Conservation (phyloP, 176 grass and related monocot species). For the Eleusine coracana region DNA sequence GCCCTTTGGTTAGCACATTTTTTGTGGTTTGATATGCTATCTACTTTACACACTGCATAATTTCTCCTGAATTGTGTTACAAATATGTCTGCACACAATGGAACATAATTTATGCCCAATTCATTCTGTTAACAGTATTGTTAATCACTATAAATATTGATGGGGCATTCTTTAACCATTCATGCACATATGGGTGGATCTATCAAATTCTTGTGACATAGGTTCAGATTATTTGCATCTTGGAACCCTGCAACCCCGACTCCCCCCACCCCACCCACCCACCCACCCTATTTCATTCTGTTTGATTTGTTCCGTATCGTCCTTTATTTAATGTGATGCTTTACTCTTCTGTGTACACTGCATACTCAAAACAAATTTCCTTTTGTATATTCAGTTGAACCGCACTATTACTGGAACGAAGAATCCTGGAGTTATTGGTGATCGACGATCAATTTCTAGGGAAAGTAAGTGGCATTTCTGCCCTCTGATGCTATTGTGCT, state of each 20-base stretch:
- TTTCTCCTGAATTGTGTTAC: constrained; percentile 7
- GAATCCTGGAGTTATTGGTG: constrained; percentile 87
- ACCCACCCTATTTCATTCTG: no score
- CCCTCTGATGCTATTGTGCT: constrained; percentile 4
- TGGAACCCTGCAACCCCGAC: not conserved
- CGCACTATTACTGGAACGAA: constrained; percentile 65
- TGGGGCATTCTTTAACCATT: constrained; percentile 5
- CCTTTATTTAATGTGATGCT: constrained; percentile 15
- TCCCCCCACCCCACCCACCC: no score
- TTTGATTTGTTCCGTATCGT: not conserved
- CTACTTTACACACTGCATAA: constrained; percentile 7
- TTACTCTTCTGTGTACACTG: constrained; percentile 4
- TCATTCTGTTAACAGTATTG: not conserved
- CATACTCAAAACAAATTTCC: constrained; percentile 12
- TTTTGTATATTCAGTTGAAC: constrained; percentile 73
- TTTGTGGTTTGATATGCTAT: constrained; percentile 24
- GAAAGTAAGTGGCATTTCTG: constrained; percentile 77
- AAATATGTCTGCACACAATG: constrained; percentile 3
- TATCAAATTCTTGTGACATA: constrained; percentile 8
- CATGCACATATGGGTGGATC: not conserved
- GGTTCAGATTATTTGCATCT: not conserved
- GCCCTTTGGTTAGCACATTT: constrained; percentile 9
- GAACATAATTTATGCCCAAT: not conserved
- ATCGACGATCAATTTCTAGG: constrained; percentile 81
- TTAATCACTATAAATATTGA: constrained; percentile 1